phyloP scores from a whole-genome alignment of 345 rosid genomes.

The Xanthoceras sorbifolium region DNA sequence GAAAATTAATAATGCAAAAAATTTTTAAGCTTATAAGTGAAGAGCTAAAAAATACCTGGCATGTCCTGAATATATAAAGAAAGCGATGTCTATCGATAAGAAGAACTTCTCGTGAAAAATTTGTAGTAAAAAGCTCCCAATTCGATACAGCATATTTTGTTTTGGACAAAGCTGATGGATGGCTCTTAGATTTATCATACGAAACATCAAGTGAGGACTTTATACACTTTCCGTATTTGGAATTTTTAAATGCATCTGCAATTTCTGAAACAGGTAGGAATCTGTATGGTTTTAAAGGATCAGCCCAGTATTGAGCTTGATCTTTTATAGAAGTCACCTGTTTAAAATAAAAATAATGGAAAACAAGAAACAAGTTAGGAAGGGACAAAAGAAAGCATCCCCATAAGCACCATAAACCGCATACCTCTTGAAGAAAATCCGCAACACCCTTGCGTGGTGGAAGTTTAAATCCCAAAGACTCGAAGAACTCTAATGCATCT shows the following conservation, averaged over 20 bases:
- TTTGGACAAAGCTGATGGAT: slow-evolving; percentile 65
- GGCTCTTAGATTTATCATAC: slow-evolving; percentile 47
- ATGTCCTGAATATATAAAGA: slow-evolving; percentile 79
- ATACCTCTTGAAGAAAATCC: slow-evolving; percentile 98
- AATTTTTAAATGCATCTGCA: slow-evolving; percentile 68
- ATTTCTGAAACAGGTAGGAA: slow-evolving; percentile 67
- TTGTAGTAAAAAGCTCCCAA: slow-evolving; percentile 69
- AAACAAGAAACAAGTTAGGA: slow-evolving; percentile 6
- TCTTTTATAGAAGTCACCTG: slow-evolving; percentile 93
- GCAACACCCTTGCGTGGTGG: slow-evolving; percentile 90
- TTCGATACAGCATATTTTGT: slow-evolving; percentile 66
- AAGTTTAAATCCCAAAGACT: slow-evolving; percentile 78
- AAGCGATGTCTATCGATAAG: slow-evolving; percentile 70
- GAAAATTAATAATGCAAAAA: background rate
- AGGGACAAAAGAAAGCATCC: slow-evolving; percentile 10
- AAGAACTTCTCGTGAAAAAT: slow-evolving; percentile 70
- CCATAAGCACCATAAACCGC: slow-evolving; percentile 12
- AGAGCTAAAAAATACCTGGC: slow-evolving; percentile 55
- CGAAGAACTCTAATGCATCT: slow-evolving; percentile 73
- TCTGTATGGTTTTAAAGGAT: slow-evolving; percentile 64
- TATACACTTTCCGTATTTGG: slow-evolving; percentile 57
- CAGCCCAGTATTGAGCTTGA: slow-evolving; percentile 98
- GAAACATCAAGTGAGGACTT: slow-evolving; percentile 51
- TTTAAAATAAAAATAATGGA: slow-evolving; percentile 8
- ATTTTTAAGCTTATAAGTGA: slow-evolving; percentile 2